phyloP scores from a whole-genome alignment of 2,329 filamentous ascomycete species.

The Geosmithia putterillii region DNA sequence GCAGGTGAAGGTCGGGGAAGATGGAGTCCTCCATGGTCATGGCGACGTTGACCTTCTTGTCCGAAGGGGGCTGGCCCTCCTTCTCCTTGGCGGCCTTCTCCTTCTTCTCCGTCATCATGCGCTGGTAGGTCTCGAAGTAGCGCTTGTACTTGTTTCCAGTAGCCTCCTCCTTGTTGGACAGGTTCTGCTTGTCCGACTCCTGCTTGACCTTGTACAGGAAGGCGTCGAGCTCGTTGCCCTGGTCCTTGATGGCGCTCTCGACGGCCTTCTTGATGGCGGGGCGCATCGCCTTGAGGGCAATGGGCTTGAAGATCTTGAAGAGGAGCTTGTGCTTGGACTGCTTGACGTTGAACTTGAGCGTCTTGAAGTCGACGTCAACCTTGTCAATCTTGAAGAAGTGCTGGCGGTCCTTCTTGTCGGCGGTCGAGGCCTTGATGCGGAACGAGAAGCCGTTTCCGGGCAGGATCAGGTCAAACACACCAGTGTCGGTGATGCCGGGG shows the following conservation, averaged over 20 bases:
- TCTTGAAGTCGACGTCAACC: constrained; percentile 69
- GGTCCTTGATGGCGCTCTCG: constrained; percentile 80
- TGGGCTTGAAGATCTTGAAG: constrained; percentile 74
- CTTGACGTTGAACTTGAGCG: constrained; percentile 80
- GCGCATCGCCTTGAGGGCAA: constrained; percentile 73
- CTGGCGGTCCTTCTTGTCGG: constrained; percentile 60
- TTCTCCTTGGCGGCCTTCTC: constrained; percentile 54
- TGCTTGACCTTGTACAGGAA: constrained; percentile 66
- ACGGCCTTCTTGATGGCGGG: constrained; percentile 77
- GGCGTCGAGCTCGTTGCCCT: constrained; percentile 62
- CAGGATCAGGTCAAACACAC: constrained; percentile 79
- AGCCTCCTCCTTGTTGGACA: constrained; percentile 44
- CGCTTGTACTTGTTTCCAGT: constrained; percentile 76
- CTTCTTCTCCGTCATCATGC: constrained; percentile 62
- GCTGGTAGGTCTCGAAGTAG: constrained; percentile 66
- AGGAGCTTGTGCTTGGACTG: constrained; percentile 91
- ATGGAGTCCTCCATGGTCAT: constrained; percentile 67
- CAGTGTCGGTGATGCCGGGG: constrained; percentile 74
- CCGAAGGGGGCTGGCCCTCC: constrained; percentile 21
- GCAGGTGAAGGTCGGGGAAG: constrained; percentile 78
- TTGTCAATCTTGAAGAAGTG: constrained; percentile 94
- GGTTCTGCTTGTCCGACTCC: constrained; percentile 63
- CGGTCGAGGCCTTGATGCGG: constrained; percentile 77
- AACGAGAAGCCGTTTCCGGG: constrained; percentile 83
- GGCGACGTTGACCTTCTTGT: constrained; percentile 52